Base-by-base conservation (phyloP, 2,329 filamentous ascomycete species). In the Sporothrix sp. region DNA sequence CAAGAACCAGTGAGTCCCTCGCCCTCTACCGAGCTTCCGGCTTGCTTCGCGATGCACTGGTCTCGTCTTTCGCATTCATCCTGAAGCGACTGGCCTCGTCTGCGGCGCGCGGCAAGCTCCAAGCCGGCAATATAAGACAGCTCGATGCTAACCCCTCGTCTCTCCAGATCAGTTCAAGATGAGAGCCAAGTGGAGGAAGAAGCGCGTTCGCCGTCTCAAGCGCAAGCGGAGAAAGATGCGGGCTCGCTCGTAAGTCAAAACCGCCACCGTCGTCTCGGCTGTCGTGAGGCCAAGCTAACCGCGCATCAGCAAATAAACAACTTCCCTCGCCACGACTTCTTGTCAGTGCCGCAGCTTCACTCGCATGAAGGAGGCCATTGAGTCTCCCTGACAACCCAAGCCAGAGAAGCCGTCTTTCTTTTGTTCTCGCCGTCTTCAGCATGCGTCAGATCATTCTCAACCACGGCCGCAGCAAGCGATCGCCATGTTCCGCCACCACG, bases 211-310 rank as follows among this genome's bases (percentile, higher is more conserved):
- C 68, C 85, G 93, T 75, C 88, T 98, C 74, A 97, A 97, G 86
- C 85, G 90, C 72, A 98, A 98, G 90, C 89, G 93, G 79, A 94
- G 93, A 89, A 98, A 98, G 91, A 95, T 93, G 78, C 84, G 93
- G 73, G 93, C 91, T 67, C 79, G 93, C 78, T 90, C 84, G 93
- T 97, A 81, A 81, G 89, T 76, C 7, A 32, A 9, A 2, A 33
- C 13, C 13, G 4, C 25, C 14, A 10, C 16, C 30, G 11, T 40
- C 18, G 18, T 13, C n/a, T 11, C 27, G 20, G 14, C 14, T 28
- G 33, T 36, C 6, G 9, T 20, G 30, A 39, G 25, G 37, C 27
- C 7, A 1, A 27, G 16, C 52, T 54, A 51, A 54, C 52, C 20
- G 10, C 28, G 16, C 36, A 9, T 5, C 44, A 54, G 53, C 53